Percentiles rank a stretch among this genome's conserved stretches.
Conservation (phyloP, 345 rosid species). For the Salix udensis region DNA sequence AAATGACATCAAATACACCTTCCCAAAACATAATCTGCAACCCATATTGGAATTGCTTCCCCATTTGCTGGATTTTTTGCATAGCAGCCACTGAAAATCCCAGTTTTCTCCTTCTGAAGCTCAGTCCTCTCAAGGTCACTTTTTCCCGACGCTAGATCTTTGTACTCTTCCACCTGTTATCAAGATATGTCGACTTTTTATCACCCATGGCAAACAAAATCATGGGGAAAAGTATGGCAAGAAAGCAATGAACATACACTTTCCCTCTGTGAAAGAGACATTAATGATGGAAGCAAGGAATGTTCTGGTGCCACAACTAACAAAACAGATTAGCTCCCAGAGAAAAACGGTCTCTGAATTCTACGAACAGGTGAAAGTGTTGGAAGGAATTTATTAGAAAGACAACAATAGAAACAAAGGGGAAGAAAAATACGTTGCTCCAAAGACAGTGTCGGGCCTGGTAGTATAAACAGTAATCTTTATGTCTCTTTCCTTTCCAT, state of each 20-base stretch:
- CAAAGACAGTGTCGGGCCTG: conserved; percentile 86
- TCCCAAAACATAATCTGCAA: conserved; percentile 87
- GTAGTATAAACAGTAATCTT: conserved; percentile 73
- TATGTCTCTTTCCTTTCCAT: conserved; percentile 49
- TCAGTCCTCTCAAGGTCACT: conserved; percentile 97
- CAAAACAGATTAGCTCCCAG: conserved; percentile 9
- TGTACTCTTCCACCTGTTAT: conserved; percentile 79
- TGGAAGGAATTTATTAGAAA: not conserved
- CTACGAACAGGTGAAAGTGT: not conserved
- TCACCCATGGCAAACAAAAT: conserved; percentile 2
- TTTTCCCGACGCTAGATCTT: conserved; percentile 64
- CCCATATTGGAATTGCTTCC: conserved; percentile 85
- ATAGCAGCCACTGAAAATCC: conserved; percentile 74
- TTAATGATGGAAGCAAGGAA: conserved; percentile 49
- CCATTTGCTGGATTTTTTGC: conserved; percentile 85
- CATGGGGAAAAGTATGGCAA: not conserved
- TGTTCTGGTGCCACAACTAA: conserved; percentile 93
- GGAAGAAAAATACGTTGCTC: conserved; percentile 67
- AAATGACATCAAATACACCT: conserved; percentile 37
- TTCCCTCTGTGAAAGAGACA: conserved; percentile 46
- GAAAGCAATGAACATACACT: conserved; percentile 35
- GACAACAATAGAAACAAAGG: conserved; percentile 4
- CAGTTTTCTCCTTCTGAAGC: conserved; percentile 92
- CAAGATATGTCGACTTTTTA: conserved; percentile 6
- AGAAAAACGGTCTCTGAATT: conserved; percentile 3